Evolutionary conservation across 768 basidiomycete genomes (phyloP).

Genomic region (Lentinula detonsa): DNA sequence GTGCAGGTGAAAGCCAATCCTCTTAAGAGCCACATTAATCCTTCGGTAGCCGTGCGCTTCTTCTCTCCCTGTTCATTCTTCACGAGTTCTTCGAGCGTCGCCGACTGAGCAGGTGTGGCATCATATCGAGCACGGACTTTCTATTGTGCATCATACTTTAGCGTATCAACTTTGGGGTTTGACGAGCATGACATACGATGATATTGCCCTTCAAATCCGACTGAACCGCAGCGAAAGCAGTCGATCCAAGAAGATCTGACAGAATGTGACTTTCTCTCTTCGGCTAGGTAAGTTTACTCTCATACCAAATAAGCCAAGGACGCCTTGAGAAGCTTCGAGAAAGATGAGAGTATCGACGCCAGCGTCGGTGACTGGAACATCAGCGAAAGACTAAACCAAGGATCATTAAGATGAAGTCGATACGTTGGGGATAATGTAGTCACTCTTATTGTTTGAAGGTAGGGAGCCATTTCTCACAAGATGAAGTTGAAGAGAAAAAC

Average conservation of each 20-base stretch:
- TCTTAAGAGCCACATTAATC: conserved; percentile 89
- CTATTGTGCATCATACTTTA: conserved; percentile 31
- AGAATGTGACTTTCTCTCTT: not conserved
- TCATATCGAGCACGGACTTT: conserved; percentile 86
- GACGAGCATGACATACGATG: conserved; percentile 41
- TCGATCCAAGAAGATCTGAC: conserved; percentile 77
- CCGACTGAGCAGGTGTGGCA: conserved; percentile 54
- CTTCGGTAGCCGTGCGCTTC: conserved; percentile 85
- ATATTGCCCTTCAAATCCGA: conserved; percentile 91
- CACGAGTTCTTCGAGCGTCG: conserved; percentile 80
- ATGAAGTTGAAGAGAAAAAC: conserved; percentile 9
- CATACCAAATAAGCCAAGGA: conserved; percentile 86
- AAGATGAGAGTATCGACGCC: conserved; percentile 88
- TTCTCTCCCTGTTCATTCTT: conserved; percentile 82
- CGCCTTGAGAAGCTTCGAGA: conserved; percentile 81
- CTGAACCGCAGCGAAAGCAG: conserved; percentile 81
- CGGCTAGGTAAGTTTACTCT: not conserved
- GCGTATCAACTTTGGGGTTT: not conserved
- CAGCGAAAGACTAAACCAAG: conserved; percentile 77
- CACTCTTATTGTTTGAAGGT: conserved; percentile 66
- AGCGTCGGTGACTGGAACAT: conserved; percentile 78
- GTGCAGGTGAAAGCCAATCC: conserved; percentile 87
- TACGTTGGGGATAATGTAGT: conserved; percentile 10
- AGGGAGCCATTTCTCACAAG: conserved; percentile 56
- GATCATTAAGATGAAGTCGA: not conserved